phyloP scores from a whole-genome alignment of 148 eudicot genomes.

The Cornus florida region DNA sequence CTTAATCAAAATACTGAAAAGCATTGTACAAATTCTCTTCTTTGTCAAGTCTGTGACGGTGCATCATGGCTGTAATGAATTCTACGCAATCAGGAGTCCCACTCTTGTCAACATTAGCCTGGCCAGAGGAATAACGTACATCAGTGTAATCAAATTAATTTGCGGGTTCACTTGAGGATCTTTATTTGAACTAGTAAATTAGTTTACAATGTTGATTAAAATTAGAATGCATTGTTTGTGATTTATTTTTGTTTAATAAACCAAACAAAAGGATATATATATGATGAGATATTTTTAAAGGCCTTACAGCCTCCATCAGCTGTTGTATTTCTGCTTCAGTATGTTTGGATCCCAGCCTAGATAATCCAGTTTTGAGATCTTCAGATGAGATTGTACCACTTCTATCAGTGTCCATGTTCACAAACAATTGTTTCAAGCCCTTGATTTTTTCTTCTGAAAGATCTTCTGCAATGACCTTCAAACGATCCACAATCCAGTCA shows the following conservation, averaged over 20 bases:
- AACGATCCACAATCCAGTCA: slow-evolving; percentile 9
- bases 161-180: background rate
- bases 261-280: too few species aligned
- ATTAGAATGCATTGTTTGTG: background rate
- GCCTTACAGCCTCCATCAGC: slow-evolving; percentile 83
- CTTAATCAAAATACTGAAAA: slow-evolving; percentile 74
- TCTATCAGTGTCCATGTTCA: slow-evolving; percentile 81
- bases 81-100: slow-evolving; percentile 88
- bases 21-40: slow-evolving; percentile 68
- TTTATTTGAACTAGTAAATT: background rate
- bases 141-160: background rate
- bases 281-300: background rate
- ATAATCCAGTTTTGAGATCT: slow-evolving; percentile 67
- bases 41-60: slow-evolving; percentile 77
- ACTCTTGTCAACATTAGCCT: slow-evolving; percentile 85
- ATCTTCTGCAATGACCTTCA: slow-evolving; percentile 83
- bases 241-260: background rate
- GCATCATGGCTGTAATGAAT: slow-evolving; percentile 89
- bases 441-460: slow-evolving; percentile 76
- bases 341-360: slow-evolving; percentile 73
- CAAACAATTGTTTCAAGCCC: slow-evolving; percentile 79
- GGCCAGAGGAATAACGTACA: slow-evolving; percentile 11
- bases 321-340: slow-evolving; percentile 66
- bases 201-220: background rate
- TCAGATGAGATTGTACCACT: slow-evolving; percentile 86